These are phyloP conservation scores for Colletotrichum gigasporum DNA, from an alignment of 2,329 filamentous ascomycete species.

Conservation along the genomic window DNA sequence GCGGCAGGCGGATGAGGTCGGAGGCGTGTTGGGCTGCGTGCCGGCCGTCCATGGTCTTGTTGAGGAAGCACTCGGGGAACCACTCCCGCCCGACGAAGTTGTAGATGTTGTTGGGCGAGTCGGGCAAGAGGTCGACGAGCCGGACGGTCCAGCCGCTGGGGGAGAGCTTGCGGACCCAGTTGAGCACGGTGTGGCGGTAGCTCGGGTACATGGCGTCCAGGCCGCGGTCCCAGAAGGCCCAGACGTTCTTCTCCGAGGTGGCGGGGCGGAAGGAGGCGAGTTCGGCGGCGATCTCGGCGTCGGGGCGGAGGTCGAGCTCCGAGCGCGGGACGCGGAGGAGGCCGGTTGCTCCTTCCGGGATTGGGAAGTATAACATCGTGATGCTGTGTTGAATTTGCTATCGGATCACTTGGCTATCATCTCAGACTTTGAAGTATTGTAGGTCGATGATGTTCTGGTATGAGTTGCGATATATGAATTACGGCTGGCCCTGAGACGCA, in stretches of 20 bases:
- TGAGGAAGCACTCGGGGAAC: constrained; percentile 47
- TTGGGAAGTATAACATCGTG: constrained; percentile 27
- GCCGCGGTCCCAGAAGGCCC: constrained; percentile 55
- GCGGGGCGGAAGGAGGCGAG: constrained; percentile 42
- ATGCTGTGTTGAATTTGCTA: too few relatives aligned
- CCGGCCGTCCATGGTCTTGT: constrained; percentile 49
- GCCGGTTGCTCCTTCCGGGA: constrained; percentile 35
- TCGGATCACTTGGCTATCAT: too few relatives aligned
- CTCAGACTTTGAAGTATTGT: too few relatives aligned
- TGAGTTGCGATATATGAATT: too few relatives aligned
- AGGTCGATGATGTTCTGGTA: too few relatives aligned
- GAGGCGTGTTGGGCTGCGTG: constrained; percentile 53
- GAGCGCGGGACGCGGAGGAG: constrained; percentile 35
- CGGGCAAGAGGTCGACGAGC: constrained; percentile 45
- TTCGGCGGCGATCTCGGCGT: constrained; percentile 41
- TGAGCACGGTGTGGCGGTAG: constrained; percentile 47
- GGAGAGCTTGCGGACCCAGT: constrained; percentile 52
- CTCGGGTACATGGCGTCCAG: constrained; percentile 46
- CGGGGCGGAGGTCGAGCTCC: constrained; percentile 40
- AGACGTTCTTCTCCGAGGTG: constrained; percentile 53
- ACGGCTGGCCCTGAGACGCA: too few relatives aligned
- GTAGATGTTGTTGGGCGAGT: constrained; percentile 45
- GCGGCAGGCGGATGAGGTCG: constrained; percentile 52
- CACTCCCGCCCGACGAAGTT: constrained; percentile 42
- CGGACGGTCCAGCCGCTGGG: constrained; percentile 49